Evolutionary conservation across 345 rosid genomes (phyloP).

Genomic region (Mangifera indica): DNA sequence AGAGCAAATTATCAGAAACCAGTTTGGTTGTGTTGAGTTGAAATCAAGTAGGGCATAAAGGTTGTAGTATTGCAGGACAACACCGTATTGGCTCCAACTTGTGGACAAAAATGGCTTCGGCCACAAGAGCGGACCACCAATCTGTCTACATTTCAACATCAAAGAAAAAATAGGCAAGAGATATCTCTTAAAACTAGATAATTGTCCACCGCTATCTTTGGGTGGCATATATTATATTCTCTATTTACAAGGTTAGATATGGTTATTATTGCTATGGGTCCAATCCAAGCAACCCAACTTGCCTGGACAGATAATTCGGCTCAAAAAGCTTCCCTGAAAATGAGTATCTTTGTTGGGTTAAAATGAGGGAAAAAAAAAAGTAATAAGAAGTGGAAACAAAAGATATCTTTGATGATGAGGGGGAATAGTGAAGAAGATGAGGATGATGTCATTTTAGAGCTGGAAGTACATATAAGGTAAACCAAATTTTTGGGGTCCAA

Average conservation of each 20-base stretch:
- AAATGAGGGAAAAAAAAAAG: not conserved
- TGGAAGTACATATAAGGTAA: not conserved
- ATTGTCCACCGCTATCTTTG: not conserved
- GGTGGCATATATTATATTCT: not conserved
- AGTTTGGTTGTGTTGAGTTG: not conserved
- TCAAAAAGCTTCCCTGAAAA: not conserved
- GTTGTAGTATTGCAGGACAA: not conserved
- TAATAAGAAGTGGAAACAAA: not conserved
- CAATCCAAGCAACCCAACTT: not conserved
- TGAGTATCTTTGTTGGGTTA: not conserved
- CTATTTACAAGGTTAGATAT: not conserved
- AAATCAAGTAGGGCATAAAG: not conserved
- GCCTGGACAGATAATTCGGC: not conserved
- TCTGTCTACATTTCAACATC: not conserved
- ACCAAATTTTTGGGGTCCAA: no score
- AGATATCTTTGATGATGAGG: not conserved
- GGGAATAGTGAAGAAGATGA: not conserved
- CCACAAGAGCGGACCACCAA: constrained; percentile 18
- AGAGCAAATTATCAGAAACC: not conserved
- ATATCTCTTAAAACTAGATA: not conserved
- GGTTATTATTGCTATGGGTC: not conserved
- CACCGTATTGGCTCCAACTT: not conserved
- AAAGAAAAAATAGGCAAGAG: not conserved
- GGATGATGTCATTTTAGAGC: not conserved
- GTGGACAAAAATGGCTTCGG: not conserved